Percentiles rank a stretch among this genome's conserved stretches.
phyloP scores from a whole-genome alignment of 805 yeast genomes.

The Sugiyamaella boreocaroliniensis region DNA sequence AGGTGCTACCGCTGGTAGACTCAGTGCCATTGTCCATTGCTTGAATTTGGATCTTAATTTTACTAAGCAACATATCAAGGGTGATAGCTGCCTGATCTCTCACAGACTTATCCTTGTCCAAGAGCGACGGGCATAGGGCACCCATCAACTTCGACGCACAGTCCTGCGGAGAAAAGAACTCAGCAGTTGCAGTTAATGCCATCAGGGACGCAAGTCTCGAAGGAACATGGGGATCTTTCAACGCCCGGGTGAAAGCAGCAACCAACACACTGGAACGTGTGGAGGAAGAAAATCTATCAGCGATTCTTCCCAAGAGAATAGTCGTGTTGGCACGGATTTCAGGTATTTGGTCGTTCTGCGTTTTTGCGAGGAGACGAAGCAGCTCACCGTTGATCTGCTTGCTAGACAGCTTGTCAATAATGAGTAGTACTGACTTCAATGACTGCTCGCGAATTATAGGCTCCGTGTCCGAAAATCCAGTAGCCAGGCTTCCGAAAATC shows the following conservation, averaged over 20 bases:
- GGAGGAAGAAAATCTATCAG: constrained; percentile 49
- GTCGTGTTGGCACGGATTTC: constrained; percentile 75
- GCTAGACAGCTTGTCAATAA: constrained; percentile 61
- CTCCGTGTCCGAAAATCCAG: constrained; percentile 83
- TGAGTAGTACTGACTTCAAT: constrained; percentile 50
- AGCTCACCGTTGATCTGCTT: constrained; percentile 84
- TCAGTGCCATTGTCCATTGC: constrained; percentile 25
- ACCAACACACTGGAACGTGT: constrained; percentile 66
- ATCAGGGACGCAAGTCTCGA: constrained; percentile 69
- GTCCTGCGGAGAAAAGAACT: constrained; percentile 63
- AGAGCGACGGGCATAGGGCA: constrained; percentile 73
- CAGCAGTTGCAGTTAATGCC: constrained; percentile 61
- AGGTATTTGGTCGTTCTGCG: constrained; percentile 70
- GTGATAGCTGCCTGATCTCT: constrained; percentile 65
- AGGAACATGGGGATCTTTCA: constrained; percentile 71
- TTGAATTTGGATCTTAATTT: constrained; percentile 43
- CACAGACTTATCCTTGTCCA: constrained; percentile 67
- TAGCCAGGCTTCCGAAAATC: constrained; percentile 59
- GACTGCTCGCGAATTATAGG: constrained; percentile 76
- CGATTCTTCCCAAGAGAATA: constrained; percentile 58
- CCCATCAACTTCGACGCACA: constrained; percentile 77
- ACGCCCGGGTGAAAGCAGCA: constrained; percentile 78
- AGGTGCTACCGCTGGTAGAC: neutral
- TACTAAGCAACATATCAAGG: constrained; percentile 53
- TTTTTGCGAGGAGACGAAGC: constrained; percentile 69